Evolutionary conservation across 163 green algal genomes (phyloP), one percentile per base, ranked within the genome.

Genomic region (Chlamydomonas reinhardtii): DNA sequence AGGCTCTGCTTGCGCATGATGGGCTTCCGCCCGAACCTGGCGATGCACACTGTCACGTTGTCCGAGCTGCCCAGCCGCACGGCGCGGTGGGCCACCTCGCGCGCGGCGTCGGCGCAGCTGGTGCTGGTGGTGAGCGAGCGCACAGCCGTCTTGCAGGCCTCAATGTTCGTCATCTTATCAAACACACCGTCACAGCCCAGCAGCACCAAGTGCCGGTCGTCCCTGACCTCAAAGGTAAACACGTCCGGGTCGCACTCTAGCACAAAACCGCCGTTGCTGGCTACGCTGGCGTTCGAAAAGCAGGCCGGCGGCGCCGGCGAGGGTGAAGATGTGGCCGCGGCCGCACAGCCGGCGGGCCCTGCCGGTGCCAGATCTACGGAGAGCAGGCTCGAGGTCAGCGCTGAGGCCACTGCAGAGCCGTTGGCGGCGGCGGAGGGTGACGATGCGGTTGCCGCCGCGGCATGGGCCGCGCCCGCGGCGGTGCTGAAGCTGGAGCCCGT

Each of bases 171-270:
- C 80, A 86, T 86, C 0, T 37, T 27, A 29, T 86, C 80, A 31
- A 86, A 86, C 35, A 86, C 80, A 35, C 80, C 80, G 71, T 86
- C 80, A 37, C 80, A 86, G 25, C 70, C 80, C 2, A 86, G 54
- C 35, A 86, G 35, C 29, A 86, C 9, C 70, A 86, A 4, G 70
- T 86, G 80, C 0, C 80, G 69, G 70, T 86, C 80, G 70, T 86
- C 80, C 29, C 71, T 27, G 0, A 86, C 35, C 2, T 71, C 76
- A 17, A 73, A 79, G 25, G 73, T 59, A 25, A 86, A 86, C 35
- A 71, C 80, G 37, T 86, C 80, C 0, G 80, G 80, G 27, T 79
- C 70, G 54, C 80, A 86, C 0, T 71, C 79, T 56, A 86, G 37
- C 54, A 80, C 11, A 39, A 80, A 86, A 9, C 79, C 54, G 54